phyloP scores from a whole-genome alignment of 2,329 filamentous ascomycete species.

The Chaetomiaceae sp. region DNA sequence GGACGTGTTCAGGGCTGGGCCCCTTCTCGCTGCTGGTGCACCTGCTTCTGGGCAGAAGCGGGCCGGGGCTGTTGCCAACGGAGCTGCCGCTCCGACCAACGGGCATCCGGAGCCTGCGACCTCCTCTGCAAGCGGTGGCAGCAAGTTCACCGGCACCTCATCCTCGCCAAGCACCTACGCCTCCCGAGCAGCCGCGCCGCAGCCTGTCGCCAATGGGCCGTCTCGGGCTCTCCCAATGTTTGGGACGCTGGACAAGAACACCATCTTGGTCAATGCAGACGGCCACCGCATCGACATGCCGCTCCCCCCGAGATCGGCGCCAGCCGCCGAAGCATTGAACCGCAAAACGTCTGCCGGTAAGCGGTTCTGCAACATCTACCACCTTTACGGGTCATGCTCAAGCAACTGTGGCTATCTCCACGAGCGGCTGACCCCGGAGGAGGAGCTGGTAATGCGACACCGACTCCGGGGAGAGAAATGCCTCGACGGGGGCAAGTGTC shows the following conservation, averaged over 20 bases:
- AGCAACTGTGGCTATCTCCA: constrained; percentile 9
- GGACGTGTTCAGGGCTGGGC: constrained; percentile 10
- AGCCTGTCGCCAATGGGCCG: neutral
- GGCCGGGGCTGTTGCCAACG: too few species aligned
- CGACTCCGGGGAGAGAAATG: constrained; percentile 12
- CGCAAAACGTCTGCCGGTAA: constrained; percentile 8
- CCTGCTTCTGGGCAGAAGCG: too few species aligned
- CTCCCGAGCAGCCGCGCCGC: neutral
- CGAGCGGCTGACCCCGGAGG: neutral
- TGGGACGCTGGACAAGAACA: neutral
- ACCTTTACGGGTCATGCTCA: constrained; percentile 6
- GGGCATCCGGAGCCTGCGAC: too few species aligned
- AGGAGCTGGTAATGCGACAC: constrained; percentile 17
- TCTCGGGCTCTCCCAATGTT: neutral
- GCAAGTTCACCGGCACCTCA: neutral
- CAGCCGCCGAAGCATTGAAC: constrained; percentile 1
- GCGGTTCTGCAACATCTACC: constrained; percentile 17
- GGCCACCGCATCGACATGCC: constrained; percentile 13
- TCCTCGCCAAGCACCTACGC: constrained; percentile 2
- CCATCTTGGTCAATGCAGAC: constrained; percentile 13
- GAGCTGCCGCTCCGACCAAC: too few species aligned
- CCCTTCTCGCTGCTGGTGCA: neutral
- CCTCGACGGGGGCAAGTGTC: constrained; percentile 7
- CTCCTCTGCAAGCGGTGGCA: neutral
- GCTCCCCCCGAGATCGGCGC: constrained; percentile 3